phyloP scores from a whole-genome alignment of 441 rosid genomes.

The Breynia disticha region DNA sequence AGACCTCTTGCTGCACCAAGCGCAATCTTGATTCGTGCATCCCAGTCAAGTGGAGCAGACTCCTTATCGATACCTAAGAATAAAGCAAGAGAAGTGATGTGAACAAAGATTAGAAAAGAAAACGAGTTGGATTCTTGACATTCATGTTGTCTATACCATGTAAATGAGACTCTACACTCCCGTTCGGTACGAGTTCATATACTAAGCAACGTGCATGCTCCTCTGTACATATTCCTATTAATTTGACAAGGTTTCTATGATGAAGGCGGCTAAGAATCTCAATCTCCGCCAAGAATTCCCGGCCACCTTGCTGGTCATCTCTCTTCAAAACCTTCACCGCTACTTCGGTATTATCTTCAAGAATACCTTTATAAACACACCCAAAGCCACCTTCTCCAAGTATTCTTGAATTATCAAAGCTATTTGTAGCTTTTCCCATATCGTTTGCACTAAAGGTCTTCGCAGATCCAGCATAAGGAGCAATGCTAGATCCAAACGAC shows the following conservation, averaged over 20 bases:
- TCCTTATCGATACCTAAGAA: slow-evolving; percentile 61
- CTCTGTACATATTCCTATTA: slow-evolving; percentile 90
- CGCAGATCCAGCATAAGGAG: slow-evolving; percentile 73
- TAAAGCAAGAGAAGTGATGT: not conserved
- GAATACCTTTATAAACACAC: slow-evolving; percentile 66
- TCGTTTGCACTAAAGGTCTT: slow-evolving; percentile 71
- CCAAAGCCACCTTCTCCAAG: slow-evolving; percentile 98
- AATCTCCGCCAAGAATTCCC: slow-evolving; percentile 92
- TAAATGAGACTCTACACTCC: slow-evolving; percentile 93
- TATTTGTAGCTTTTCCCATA: slow-evolving; percentile 65
- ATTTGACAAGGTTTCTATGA: slow-evolving; percentile 85
- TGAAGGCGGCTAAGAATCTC: slow-evolving; percentile 99
- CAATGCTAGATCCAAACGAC: slow-evolving; percentile 83
- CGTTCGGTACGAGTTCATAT: slow-evolving; percentile 90
- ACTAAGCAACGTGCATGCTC: slow-evolving; percentile 80
- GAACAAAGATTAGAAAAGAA: slow-evolving; percentile 1
- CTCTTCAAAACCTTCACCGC: slow-evolving; percentile 92
- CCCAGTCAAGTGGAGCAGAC: slow-evolving; percentile 74
- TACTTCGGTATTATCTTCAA: slow-evolving; percentile 75
- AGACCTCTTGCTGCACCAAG: slow-evolving; percentile 92
- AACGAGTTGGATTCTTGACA: slow-evolving; percentile 1
- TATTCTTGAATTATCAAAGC: slow-evolving; percentile 58
- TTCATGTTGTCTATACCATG: slow-evolving; percentile 42
- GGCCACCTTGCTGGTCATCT: slow-evolving; percentile 85
- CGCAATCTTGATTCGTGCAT: slow-evolving; percentile 77